These are phyloP conservation scores for Arabidopsis arenosa DNA, from an alignment of 345 rosid species.

Conservation along the genomic window DNA sequence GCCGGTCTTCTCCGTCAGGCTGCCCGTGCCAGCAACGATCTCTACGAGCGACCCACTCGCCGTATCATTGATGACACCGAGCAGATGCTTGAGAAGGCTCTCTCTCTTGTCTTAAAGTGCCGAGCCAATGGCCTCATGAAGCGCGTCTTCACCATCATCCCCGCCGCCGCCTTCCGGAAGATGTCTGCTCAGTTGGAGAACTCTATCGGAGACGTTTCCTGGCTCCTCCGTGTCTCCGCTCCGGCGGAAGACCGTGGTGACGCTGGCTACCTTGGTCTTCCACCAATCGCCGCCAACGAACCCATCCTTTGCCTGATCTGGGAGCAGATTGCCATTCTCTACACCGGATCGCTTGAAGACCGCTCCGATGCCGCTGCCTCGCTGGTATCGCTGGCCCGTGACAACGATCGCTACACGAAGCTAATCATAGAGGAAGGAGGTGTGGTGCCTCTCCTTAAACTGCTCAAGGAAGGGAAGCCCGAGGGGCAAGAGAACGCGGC, in stretches of 20 bases:
- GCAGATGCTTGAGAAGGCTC: conserved; percentile 80
- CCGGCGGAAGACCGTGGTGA: conserved; percentile 74
- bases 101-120: conserved; percentile 70
- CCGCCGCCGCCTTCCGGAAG: conserved; percentile 79
- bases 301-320: conserved; percentile 89
- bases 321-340: conserved; percentile 93
- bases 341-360: conserved; percentile 67
- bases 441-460: conserved; percentile 69
- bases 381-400: conserved; percentile 84
- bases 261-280: conserved; percentile 76
- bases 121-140: conserved; percentile 68
- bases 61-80: conserved; percentile 85
- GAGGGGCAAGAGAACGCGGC: conserved; percentile 92
- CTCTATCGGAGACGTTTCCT: conserved; percentile 81
- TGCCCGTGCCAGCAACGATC: conserved; percentile 77
- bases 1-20: conserved; percentile 76
- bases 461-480: conserved; percentile 78
- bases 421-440: conserved; percentile 94
- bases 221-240: conserved; percentile 94
- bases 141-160: conserved; percentile 76
- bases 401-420: conserved; percentile 88
- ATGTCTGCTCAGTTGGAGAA: conserved; percentile 72
- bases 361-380: conserved; percentile 87
- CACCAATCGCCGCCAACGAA: conserved; percentile 96
- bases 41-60: conserved; percentile 84